These are phyloP conservation scores for Trametes meyenii DNA, from an alignment of 768 basidiomycete genomes.

Conservation along the genomic window DNA sequence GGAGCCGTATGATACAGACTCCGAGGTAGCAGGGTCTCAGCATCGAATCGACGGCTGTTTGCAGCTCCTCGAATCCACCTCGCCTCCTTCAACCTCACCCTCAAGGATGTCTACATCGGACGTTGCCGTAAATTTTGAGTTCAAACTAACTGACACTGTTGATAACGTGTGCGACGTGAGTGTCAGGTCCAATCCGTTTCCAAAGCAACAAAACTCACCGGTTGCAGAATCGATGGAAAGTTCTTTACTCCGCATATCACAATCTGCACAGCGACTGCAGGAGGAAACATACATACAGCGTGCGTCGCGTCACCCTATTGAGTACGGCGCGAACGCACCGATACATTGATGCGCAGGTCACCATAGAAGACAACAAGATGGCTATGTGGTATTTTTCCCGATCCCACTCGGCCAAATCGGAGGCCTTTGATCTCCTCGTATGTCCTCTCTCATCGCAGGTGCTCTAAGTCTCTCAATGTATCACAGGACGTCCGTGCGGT, in stretches of 20 bases:
- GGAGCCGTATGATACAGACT: background rate
- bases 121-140: too few species aligned
- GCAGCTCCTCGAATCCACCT: conserved; percentile 1
- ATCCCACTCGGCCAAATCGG: conserved; percentile 9
- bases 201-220: too few species aligned
- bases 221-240: too few species aligned
- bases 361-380: conserved; percentile 5
- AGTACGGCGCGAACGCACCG: too few species aligned
- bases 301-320: too few species aligned
- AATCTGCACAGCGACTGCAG: too few species aligned
- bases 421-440: conserved; percentile 3
- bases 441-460: background rate
- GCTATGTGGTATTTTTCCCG: conserved; percentile 6
- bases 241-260: too few species aligned
- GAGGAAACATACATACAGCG: too few species aligned
- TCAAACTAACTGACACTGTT: too few species aligned
- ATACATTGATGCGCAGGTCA: background rate
- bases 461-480: background rate
- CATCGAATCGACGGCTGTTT: background rate
- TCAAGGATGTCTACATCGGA: background rate
- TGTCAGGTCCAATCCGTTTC: too few species aligned
- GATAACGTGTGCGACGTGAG: too few species aligned
- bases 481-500: conserved; percentile 5
- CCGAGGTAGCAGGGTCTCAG: conserved; percentile 1
- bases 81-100: background rate